phyloP scores from a whole-genome alignment of 2,329 filamentous ascomycete genomes.

The Diaporthe humulicola region DNA sequence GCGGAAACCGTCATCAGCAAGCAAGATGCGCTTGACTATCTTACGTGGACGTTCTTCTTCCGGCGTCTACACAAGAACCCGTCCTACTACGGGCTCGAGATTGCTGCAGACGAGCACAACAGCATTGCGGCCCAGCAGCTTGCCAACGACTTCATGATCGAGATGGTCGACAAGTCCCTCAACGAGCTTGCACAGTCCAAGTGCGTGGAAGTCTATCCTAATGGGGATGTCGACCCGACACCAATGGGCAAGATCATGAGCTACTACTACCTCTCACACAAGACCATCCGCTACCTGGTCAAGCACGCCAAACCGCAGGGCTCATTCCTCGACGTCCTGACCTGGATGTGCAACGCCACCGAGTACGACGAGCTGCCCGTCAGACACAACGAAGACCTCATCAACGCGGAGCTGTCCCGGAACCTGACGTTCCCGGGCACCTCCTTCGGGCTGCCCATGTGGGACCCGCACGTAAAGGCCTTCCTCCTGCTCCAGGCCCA shows the following conservation, averaged over 20 bases:
- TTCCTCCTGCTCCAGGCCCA: slow-evolving; percentile 95
- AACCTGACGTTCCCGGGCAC: slow-evolving; percentile 77
- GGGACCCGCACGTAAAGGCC: slow-evolving; percentile 98
- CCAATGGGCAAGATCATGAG: slow-evolving; percentile 98
- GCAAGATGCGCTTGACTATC: slow-evolving; percentile 96
- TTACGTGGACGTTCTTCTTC: slow-evolving; percentile 99
- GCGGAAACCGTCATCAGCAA: slow-evolving; percentile 94
- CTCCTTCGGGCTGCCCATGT: slow-evolving; percentile 85
- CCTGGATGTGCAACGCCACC: slow-evolving; percentile 92
- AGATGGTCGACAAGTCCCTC: slow-evolving; percentile 90
- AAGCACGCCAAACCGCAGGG: slow-evolving; percentile 81
- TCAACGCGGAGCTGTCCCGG: slow-evolving; percentile 90
- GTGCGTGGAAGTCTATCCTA: slow-evolving; percentile 85
- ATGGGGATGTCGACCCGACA: slow-evolving; percentile 90
- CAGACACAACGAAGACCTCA: slow-evolving; percentile 97
- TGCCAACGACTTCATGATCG: slow-evolving; percentile 95
- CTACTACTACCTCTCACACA: slow-evolving; percentile 98
- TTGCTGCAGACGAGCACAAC: slow-evolving; percentile 92
- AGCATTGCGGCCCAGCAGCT: slow-evolving; percentile 85
- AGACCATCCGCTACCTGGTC: slow-evolving; percentile 89
- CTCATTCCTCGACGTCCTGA: slow-evolving; percentile 84
- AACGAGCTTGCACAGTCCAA: slow-evolving; percentile 84
- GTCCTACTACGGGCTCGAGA: slow-evolving; percentile 96
- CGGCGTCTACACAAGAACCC: slow-evolving; percentile 97
- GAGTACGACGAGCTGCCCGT: slow-evolving; percentile 99